These are phyloP conservation scores for Microthyrium microscopicum DNA, from an alignment of 2,329 filamentous ascomycete species.

Conservation along the genomic window DNA sequence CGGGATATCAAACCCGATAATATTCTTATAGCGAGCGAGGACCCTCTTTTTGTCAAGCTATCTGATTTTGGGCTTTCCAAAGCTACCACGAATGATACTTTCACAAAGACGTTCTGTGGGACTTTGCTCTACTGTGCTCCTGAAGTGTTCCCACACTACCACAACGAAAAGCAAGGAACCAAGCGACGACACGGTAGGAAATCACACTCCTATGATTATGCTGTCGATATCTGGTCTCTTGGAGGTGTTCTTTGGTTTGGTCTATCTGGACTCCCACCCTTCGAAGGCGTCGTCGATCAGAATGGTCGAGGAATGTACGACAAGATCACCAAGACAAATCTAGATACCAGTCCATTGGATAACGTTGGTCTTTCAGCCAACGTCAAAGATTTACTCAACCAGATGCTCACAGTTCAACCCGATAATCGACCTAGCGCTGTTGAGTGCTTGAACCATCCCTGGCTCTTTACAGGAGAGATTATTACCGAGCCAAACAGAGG, in stretches of 20 bases:
- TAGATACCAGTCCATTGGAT: slow-evolving; percentile 50
- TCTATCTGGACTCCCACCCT: slow-evolving; percentile 66
- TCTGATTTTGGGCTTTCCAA: slow-evolving; percentile 97
- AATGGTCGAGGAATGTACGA: slow-evolving; percentile 66
- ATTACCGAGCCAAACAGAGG: slow-evolving; percentile 12
- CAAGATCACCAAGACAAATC: slow-evolving; percentile 64
- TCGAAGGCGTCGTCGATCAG: slow-evolving; percentile 58
- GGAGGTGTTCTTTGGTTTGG: slow-evolving; percentile 82
- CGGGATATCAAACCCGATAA: slow-evolving; percentile 99
- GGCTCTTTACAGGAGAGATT: slow-evolving; percentile 44
- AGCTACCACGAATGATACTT: slow-evolving; percentile 78
- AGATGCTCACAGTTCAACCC: slow-evolving; percentile 73
- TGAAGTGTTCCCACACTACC: slow-evolving; percentile 73
- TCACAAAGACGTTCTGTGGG: slow-evolving; percentile 90
- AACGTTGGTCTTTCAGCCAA: slow-evolving; percentile 41
- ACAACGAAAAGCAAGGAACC: slow-evolving; percentile 41
- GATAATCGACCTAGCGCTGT: slow-evolving; percentile 56
- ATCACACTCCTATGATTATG: slow-evolving; percentile 59
- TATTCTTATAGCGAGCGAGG: slow-evolving; percentile 60
- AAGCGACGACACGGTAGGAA: slow-evolving; percentile 41
- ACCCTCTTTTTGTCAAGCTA: slow-evolving; percentile 71
- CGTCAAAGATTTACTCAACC: slow-evolving; percentile 56
- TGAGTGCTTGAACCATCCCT: slow-evolving; percentile 54
- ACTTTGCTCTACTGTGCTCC: slow-evolving; percentile 92
- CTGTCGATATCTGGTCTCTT: slow-evolving; percentile 92